These are phyloP conservation scores for Pseudomassariella vexata DNA, from an alignment of 2,329 filamentous ascomycete genomes.

Conservation along the genomic window DNA sequence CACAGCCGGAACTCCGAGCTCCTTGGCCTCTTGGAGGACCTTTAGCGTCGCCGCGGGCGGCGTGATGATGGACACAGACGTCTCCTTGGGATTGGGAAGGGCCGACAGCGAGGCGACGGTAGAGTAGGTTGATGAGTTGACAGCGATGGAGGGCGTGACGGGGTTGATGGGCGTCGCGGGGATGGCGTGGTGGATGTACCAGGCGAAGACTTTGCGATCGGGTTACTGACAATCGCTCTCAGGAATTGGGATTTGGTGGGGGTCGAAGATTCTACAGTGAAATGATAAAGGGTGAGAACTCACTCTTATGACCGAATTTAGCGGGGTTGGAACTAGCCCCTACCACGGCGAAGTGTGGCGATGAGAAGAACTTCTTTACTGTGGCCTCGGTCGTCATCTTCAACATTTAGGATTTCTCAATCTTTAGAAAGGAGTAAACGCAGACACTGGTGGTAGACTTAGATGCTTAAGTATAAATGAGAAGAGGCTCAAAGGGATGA, in stretches of 20 bases:
- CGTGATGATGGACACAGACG: slow-evolving; percentile 81
- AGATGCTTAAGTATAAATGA: too few species aligned
- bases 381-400: slow-evolving; percentile 63
- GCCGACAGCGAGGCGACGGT: slow-evolving; percentile 61
- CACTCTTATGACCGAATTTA: slow-evolving; percentile 88
- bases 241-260: too few species aligned
- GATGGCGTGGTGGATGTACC: slow-evolving; percentile 76
- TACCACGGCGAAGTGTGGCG: slow-evolving; percentile 77
- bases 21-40: slow-evolving; percentile 71
- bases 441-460: too few species aligned
- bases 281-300: slow-evolving; percentile 13
- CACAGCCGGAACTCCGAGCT: slow-evolving; percentile 65
- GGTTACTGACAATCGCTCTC: too few species aligned
- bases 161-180: slow-evolving; percentile 84
- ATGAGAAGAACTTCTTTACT: slow-evolving; percentile 74
- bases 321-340: slow-evolving; percentile 78
- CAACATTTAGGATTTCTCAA: slow-evolving; percentile 9
- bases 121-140: slow-evolving; percentile 49
- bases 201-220: slow-evolving; percentile 78
- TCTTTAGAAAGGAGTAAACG: slow-evolving; percentile 1
- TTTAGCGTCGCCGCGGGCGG: slow-evolving; percentile 71
- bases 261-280: not conserved
- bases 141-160: slow-evolving; percentile 55
- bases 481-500: too few species aligned
- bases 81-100: slow-evolving; percentile 61